Evolutionary conservation across 768 basidiomycete species (phyloP), one percentile per base, ranked within the genome.

Genomic region (Ephemerocybe angulata): DNA sequence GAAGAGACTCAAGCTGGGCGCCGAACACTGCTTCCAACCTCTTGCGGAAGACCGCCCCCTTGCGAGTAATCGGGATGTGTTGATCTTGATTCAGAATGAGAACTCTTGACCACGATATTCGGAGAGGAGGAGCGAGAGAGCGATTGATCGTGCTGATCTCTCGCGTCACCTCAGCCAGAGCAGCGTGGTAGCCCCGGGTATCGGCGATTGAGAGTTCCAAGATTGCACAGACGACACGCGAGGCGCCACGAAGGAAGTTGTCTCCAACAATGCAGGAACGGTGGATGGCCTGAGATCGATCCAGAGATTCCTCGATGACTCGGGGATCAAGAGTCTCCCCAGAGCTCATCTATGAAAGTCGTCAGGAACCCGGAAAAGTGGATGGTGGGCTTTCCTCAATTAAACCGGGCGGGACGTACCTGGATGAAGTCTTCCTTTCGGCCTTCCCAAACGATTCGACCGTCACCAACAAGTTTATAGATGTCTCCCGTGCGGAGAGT

Each of bases 321-420:
- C 70, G 68, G 10, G 69, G 71, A 60, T 72, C 71, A 24, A 72
- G 62, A 27, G 62, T 66, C 50, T 72, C 71, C 31, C 70, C 69
- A 10, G 68, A 70, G 37, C 55, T 60, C 65, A 72, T 62, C 71
- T 72, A 41, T 1, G 57, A 35, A 42, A 12, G 8, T 33, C 33
- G 25, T 24, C 1, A 30, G 24, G 51, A 17, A 22, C 57, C 15
- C 58, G 54, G 30, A 17, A 41, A 37, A 8, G 24, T 53, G 3
- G 3, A n/a, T n/a, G n/a, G n/a, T n/a, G n/a, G n/a, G n/a, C n/a
- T n/a, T n/a, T n/a, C n/a, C n/a, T n/a, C n/a, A n/a, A n/a, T n/a
- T n/a, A n/a, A n/a, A n/a, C n/a, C n/a, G 12, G 42, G 33, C 11
- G 12, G 31, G 15, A 53, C 63, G 19, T 13, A 69, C 71, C 50